Base-by-base conservation (phyloP, 2,329 filamentous ascomycete species). In the Botryotinia globosa region DNA sequence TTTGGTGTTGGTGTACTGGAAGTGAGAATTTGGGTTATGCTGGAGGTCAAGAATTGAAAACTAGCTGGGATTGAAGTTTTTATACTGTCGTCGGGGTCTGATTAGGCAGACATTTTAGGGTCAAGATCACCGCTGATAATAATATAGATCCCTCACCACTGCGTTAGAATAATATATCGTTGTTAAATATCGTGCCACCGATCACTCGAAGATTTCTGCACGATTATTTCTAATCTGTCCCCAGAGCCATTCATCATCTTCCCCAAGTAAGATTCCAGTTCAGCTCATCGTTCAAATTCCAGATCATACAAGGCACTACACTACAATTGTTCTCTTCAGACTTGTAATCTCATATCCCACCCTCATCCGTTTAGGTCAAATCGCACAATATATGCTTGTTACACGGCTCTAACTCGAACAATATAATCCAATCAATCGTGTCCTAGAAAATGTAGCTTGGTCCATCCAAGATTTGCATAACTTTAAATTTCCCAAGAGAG, bases 131-230 rank as follows among this genome's bases (percentile, higher is more conserved):
- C 32, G 14, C 5, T 5, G 4, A 34, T 34, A 2, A 37, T 2
- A 4, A 25, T 14, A 25, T 0, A 51, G 4, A 12, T n/a, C 25
- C 10, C 0, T 5, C 25, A 5, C 10, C 9, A 3, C 25, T 12
- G 22, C 9, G 9, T 51, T 51, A 4, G 2, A 6, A n/a, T 14
- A 0, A 7, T 0, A 51, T 25, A 5, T 5, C 12, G 4, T 10
- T 7, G 25, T 25, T n/a, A 5, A 25, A 12, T 12, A 8, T 51
- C 25, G 22, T 51, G 48, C 4, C 5, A 14, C n/a, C 14, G 25
- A n/a, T 10, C 25, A 51, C 22, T 51, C 2, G 25, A 14, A n/a
- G 3, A 14, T n/a, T n/a, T 9, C 10, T 14, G 22, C 4, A 12
- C 10, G 22, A n/a, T 51, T 51, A 6, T 14, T 3, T 3, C 9